These are phyloP conservation scores for Platanthera guangdongensis DNA, from an alignment of 106 monocot species.

Conservation along the genomic window DNA sequence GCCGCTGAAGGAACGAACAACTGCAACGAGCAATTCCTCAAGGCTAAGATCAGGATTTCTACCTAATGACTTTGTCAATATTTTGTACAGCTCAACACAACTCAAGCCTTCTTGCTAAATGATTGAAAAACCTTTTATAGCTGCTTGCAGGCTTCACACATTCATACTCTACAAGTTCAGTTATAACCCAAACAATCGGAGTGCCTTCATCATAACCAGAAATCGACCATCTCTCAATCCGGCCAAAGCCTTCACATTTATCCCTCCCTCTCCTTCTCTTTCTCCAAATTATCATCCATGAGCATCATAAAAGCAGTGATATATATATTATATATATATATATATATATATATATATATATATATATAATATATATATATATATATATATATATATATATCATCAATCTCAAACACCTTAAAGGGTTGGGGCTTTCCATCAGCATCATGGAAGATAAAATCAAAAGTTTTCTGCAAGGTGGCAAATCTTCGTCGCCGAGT, in stretches of 20 bases:
- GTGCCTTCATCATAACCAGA: constrained; percentile 96
- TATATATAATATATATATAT: too few species aligned
- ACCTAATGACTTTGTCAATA: constrained; percentile 49
- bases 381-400: too few species aligned
- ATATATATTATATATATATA: too few species aligned
- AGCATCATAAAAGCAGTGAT: constrained; percentile 87
- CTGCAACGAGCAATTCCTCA: constrained; percentile 82
- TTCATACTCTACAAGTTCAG: constrained; percentile 86
- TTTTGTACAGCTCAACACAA: constrained; percentile 78
- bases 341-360: too few species aligned
- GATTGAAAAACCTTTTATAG: constrained; percentile 72
- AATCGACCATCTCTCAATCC: constrained; percentile 89
- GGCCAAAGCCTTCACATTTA: constrained; percentile 86
- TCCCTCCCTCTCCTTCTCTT: constrained; percentile 67
- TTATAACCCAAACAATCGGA: constrained; percentile 80
- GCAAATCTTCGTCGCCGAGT: constrained; percentile 58
- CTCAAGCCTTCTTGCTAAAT: constrained; percentile 63
- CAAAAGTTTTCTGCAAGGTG: constrained; percentile 72
- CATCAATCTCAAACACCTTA: constrained; percentile 90
- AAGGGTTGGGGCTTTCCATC: constrained; percentile 83
- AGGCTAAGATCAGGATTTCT: constrained; percentile 74
- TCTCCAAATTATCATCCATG: constrained; percentile 74
- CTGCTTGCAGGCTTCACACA: constrained; percentile 75
- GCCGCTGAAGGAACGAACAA: constrained; percentile 72
- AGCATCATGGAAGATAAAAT: constrained; percentile 81